A percentile compares a stretch with the other conserved stretches of the same genome.
Evolutionary conservation across 139 green algal genomes (phyloP).

Genomic region (Yamagishiella unicocca): DNA sequence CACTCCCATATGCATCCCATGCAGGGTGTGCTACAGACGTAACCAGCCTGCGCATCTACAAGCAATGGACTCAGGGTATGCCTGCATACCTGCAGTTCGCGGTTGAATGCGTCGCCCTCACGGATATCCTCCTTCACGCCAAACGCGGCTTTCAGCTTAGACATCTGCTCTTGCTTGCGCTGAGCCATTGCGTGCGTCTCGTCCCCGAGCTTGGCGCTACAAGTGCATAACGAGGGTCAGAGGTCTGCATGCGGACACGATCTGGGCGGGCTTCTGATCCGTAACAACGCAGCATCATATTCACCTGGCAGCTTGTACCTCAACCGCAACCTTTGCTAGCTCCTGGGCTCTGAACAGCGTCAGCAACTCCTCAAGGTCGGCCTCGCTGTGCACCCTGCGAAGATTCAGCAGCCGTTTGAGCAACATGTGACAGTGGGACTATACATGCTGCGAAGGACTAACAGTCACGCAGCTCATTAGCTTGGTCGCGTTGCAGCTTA

Average conservation of each 20-base stretch:
- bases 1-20: no score
- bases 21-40: no score
- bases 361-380: conserved; percentile 73
- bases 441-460: no score
- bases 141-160: conserved; percentile 76
- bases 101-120: conserved; percentile 95
- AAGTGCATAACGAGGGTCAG: background rate
- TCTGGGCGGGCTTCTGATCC: no score
- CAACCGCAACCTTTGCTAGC: conserved; percentile 13
- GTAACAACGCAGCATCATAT: background rate
- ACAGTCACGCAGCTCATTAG: no score
- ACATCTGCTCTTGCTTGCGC: conserved; percentile 87
- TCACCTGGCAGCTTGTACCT: conserved; percentile 7
- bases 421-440: no score
- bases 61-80: no score
- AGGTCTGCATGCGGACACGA: no score
- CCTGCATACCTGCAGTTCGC: conserved; percentile 80
- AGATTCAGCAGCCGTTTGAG: no score
- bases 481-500: no score
- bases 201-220: conserved; percentile 48
- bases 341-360: conserved; percentile 9
- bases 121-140: conserved; percentile 71
- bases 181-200: conserved; percentile 47
- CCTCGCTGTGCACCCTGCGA: conserved; percentile 61
- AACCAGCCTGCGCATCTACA: no score